Evolutionary conservation across 1,139 yeast genomes (phyloP), one percentile per base, ranked within the genome.

Genomic region (Candida frijolesensis): DNA sequence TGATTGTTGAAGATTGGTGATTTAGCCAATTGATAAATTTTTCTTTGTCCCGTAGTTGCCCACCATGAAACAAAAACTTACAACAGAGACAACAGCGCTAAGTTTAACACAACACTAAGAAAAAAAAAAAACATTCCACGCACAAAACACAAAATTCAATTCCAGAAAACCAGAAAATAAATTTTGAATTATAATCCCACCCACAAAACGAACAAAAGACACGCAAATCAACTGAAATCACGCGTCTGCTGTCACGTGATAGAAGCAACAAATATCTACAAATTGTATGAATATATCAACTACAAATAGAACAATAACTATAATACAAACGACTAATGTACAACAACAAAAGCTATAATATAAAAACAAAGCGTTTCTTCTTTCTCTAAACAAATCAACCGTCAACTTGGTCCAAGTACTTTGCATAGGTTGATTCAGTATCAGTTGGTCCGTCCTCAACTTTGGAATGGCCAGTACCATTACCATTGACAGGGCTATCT

Each of bases 321-420:
- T 14, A 11, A 32, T 32, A 32, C 35, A 32, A 8, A 32, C 35
- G 14, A 32, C 5, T 32, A 32, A 32, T 32, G 11, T 32, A 32
- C 35, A 32, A 25, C 7, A 25, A 25, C 29, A 32, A 32, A 32
- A 6, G 19, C 10, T 15, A 40, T 15, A 40, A 25, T 10, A 40
- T 27, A 15, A 39, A 25, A 25, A 39, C 14, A 39, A 37, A 37
- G 8, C 14, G 14, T 37, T 7, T 7, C 16, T 35, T 39, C 5
- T 3, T 29, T 27, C 18, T 4, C 33, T 22, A 16, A 34, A 16
- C n/a, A 25, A 25, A 16, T n/a, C 29, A 16, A 18, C 19, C 46
- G 4, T 37, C 46, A n/a, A 44, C 46, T 12, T 35, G 16, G 19
- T 27, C 35, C 29, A 44, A 44, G 29, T 37, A 44, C 11, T 44